These are phyloP conservation scores for Aspergillus incahuasiensis DNA, from an alignment of 495 filamentous ascomycete species.

Conservation along the genomic window DNA sequence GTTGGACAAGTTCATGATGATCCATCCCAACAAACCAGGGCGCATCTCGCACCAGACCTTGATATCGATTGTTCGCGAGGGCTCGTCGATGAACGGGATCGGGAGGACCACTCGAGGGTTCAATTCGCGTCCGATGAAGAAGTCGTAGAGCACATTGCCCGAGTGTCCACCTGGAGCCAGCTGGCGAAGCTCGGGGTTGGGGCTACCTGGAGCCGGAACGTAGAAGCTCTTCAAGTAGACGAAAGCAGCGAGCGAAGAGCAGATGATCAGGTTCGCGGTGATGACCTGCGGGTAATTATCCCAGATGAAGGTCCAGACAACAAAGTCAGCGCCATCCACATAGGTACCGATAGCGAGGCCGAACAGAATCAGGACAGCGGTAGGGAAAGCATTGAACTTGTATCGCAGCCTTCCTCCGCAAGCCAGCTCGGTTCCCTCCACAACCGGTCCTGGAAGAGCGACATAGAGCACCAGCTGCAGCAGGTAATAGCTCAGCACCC, in stretches of 20 bases:
- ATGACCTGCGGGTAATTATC: slow-evolving; percentile 85
- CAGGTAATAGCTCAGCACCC: slow-evolving; percentile 72
- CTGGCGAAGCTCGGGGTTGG: slow-evolving; percentile 59
- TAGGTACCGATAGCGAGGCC: slow-evolving; percentile 68
- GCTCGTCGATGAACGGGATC: slow-evolving; percentile 55
- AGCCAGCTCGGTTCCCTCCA: slow-evolving; percentile 62
- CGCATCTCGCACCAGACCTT: slow-evolving; percentile 88
- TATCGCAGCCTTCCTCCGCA: slow-evolving; percentile 77
- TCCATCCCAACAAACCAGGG: slow-evolving; percentile 87
- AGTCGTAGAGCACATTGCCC: slow-evolving; percentile 90
- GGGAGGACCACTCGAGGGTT: slow-evolving; percentile 84
- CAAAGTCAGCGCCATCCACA: slow-evolving; percentile 73
- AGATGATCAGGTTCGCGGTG: slow-evolving; percentile 74
- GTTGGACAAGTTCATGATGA: slow-evolving; percentile 80
- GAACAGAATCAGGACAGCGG: slow-evolving; percentile 63
- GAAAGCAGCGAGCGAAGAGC: slow-evolving; percentile 61
- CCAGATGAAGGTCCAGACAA: slow-evolving; percentile 87
- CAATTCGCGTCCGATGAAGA: slow-evolving; percentile 94
- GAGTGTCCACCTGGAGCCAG: slow-evolving; percentile 76
- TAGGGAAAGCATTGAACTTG: slow-evolving; percentile 83
- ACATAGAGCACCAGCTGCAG: slow-evolving; percentile 70
- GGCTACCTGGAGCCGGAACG: slow-evolving; percentile 61
- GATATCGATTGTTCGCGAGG: slow-evolving; percentile 68
- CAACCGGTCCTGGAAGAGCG: slow-evolving; percentile 70
- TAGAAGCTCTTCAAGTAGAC: slow-evolving; percentile 78